Evolutionary conservation across 2,329 filamentous ascomycete genomes (phyloP).

Genomic region (Triangularia verruculosa): DNA sequence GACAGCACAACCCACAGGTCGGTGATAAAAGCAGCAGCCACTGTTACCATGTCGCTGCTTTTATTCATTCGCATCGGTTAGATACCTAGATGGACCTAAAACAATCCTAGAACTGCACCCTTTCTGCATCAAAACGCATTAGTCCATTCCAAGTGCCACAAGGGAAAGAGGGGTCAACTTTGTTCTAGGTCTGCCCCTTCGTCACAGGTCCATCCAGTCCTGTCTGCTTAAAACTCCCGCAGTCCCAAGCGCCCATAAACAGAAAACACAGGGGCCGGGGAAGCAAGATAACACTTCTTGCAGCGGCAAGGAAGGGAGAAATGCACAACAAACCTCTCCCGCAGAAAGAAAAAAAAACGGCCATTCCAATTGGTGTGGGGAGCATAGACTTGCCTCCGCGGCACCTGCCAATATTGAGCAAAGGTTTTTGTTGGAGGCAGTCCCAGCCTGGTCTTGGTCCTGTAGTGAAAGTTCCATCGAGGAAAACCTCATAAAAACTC

Average conservation of each 20-base stretch:
- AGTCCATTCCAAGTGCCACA: neutral
- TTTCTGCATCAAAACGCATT: neutral
- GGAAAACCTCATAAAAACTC: neutral
- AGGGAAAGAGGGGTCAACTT: too few relatives aligned
- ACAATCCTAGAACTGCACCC: neutral
- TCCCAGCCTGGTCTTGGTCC: too few relatives aligned
- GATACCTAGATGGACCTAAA: neutral
- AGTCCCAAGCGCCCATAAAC: neutral
- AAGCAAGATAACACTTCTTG: slow-evolving; percentile 9
- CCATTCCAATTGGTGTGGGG: neutral
- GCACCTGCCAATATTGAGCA: neutral
- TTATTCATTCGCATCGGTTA: neutral
- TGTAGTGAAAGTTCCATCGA: neutral
- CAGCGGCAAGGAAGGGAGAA: too few relatives aligned
- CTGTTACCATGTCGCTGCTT: too few relatives aligned
- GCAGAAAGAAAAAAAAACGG: neutral
- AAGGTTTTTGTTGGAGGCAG: neutral
- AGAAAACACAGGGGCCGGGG: slow-evolving; percentile 4
- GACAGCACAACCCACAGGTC: too few relatives aligned
- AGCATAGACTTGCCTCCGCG: neutral
- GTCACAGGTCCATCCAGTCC: too few relatives aligned
- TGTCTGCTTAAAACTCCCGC: neutral
- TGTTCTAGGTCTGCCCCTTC: too few relatives aligned
- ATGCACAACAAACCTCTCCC: too few relatives aligned
- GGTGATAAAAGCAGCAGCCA: too few relatives aligned